Percentiles rank a stretch among this genome's conserved stretches.
These are phyloP conservation scores for sweet orange (Citrus sinensis) DNA, from an alignment of 345 rosid genomes.

Conservation along the genomic window DVS_A1.0 CM039163.1:13355001-13355500, in stretches of 20 bases:
- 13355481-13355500: conserved; percentile 96
- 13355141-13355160: too few species aligned
- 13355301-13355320: conserved; percentile 6
- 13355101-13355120: too few species aligned
- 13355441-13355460: conserved; percentile 92
- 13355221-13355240: too few species aligned
- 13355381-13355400: conserved; percentile 87
- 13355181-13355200: too few species aligned
- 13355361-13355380: conserved; percentile 94
- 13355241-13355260: not conserved
- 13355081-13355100: too few species aligned
- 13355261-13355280: not conserved
- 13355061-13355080: too few species aligned
- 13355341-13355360: conserved; percentile 46
- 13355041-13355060: not conserved
- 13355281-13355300: not conserved
- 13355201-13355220: too few species aligned
- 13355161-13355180: too few species aligned
- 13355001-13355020: too few species aligned
- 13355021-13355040: not conserved
- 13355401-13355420: conserved; percentile 87
- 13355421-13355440: conserved; percentile 87
- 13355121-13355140: too few species aligned
- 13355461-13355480: conserved; percentile 96
- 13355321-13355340: not conserved